Conservation (phyloP, 257 asterid species). For the Rauvolfia tetraphylla region DNA sequence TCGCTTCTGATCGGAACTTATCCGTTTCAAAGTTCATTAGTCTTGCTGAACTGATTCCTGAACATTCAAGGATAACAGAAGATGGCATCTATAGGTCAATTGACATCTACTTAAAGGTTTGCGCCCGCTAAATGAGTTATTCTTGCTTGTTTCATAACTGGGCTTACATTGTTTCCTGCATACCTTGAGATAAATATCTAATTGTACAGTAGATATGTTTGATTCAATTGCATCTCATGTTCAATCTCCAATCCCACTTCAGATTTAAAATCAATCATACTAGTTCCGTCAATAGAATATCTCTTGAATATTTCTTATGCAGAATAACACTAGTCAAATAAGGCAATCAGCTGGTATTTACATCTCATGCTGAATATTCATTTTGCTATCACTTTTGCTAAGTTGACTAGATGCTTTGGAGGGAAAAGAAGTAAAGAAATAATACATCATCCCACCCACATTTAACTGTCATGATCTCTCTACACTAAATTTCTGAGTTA, state of each 20-base stretch:
- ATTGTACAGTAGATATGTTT: too few relatives aligned
- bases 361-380: slow-evolving; percentile 18
- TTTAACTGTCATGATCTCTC: too few relatives aligned
- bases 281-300: neutral
- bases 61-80: slow-evolving; percentile 58
- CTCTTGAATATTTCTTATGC: neutral
- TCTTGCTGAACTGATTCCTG: slow-evolving; percentile 68
- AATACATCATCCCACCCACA: too few relatives aligned
- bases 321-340: slow-evolving; percentile 52
- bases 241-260: neutral
- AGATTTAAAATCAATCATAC: neutral
- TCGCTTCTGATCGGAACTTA: slow-evolving; percentile 63
- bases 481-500: too few relatives aligned
- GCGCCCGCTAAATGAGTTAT: neutral
- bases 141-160: neutral
- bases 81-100: slow-evolving; percentile 86
- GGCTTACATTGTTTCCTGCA: neutral
- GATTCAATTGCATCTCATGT: neutral
- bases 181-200: neutral
- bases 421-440: too few relatives aligned
- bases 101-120: slow-evolving; percentile 84
- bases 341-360: too few relatives aligned
- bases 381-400: slow-evolving; percentile 34
- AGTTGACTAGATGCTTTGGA: too few relatives aligned
- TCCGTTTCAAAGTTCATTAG: slow-evolving; percentile 49